These are phyloP conservation scores for Botrytis aclada DNA, from an alignment of 2,329 filamentous ascomycete species.

Conservation along the genomic window DNA sequence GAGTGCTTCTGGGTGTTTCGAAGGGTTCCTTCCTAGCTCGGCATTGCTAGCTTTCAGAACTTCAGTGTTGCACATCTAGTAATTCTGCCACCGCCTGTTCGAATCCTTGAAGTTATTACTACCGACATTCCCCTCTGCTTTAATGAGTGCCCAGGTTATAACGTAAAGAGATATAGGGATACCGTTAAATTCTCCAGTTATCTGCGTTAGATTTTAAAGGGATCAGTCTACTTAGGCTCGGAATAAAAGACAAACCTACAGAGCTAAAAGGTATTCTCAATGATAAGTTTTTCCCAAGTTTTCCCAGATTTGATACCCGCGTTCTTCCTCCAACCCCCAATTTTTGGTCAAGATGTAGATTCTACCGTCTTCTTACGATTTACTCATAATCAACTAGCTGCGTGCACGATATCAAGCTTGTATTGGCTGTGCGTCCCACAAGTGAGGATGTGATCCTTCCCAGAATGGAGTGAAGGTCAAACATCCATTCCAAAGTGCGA, in stretches of 20 bases:
- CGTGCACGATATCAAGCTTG: neutral
- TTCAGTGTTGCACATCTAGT: neutral
- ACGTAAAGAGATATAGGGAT: neutral
- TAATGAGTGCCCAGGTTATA: neutral
- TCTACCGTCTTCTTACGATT: neutral
- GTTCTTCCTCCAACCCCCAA: neutral
- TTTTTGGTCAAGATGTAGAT: neutral
- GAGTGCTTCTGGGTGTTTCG: neutral
- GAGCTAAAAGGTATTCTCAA: neutral
- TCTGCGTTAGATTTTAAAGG: neutral
- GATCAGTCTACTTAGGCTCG: rapidly evolving
- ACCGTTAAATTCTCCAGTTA: neutral
- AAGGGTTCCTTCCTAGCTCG: neutral
- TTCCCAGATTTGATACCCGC: neutral
- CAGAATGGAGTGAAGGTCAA: neutral
- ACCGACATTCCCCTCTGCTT: neutral
- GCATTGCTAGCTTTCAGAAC: neutral
- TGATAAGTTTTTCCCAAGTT: neutral
- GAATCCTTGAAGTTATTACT: too few relatives aligned
- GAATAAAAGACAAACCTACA: neutral
- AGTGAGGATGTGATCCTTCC: rapidly evolving
- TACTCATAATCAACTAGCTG: neutral
- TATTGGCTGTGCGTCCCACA: neutral
- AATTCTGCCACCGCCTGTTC: neutral
- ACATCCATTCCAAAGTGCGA: neutral